Base-by-base conservation (phyloP, 805 yeast genomes). In the Starmerella lactis-condensi region DNA sequence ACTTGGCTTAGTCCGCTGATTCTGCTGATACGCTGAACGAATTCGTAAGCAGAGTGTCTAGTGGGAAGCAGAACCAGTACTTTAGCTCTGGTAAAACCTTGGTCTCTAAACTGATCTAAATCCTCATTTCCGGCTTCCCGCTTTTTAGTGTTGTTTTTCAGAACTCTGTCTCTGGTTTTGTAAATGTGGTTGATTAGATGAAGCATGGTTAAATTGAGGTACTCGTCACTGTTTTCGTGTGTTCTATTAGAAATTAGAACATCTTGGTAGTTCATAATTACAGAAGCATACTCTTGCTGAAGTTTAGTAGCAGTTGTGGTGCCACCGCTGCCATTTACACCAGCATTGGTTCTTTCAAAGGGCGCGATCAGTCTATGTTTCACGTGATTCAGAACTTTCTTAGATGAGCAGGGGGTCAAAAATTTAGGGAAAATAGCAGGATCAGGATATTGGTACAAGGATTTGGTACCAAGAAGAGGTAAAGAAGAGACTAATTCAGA, bases 61-160 rank as follows among this genome's bases (percentile, higher is more conserved):
- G 93, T 79, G 9, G 98, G 96, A 24, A 79, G 57, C 17, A 89
- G 53, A 4, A 85, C 68, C 34, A 89, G 56, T 2, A 75, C 82
- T 46, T 82, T 83, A 1, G 98, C 93, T 39, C 96, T 64, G 0
- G 94, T 83, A 51, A 81, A 89, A 18, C 98, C 96, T 53, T 89
- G 96, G 51, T 89, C 98, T 34, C 92, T 59, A 40, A 65, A 62
- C 44, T 79, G 91, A 9, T 47, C 43, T 3, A 50, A 44, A 19
- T 40, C 44, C 13, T 37, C 38, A n/a, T 41, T 44, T n/a, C n/a
- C n/a, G 4, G 37, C 34, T n/a, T 40, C 40, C 49, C 31, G 26
- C n/a, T 57, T 58, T 42, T 68, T 69, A 30, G 67, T 65, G 42
- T 74, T 81, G 55, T 89, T 74, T 48, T 75, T 76, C 43, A 85